Evolutionary conservation across 495 filamentous ascomycete genomes (phyloP).

Genomic region (Daldinia vernicosa): DNA sequence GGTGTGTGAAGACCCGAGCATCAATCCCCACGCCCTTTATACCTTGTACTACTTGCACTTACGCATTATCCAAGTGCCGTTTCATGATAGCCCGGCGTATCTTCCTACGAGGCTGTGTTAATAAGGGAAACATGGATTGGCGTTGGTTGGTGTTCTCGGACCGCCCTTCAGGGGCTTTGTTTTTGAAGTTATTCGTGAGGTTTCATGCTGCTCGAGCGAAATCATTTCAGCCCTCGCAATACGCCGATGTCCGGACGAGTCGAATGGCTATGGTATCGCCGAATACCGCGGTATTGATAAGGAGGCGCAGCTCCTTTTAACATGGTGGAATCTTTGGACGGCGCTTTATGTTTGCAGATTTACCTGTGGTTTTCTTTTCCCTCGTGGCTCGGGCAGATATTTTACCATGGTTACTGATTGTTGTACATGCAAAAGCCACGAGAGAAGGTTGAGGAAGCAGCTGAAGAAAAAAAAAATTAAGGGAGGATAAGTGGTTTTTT

Average conservation of each 20-base stretch:
- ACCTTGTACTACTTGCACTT: slow-evolving; percentile 22
- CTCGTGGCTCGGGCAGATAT: background rate
- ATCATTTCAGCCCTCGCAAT: slow-evolving; percentile 12
- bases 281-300: background rate
- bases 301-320: background rate
- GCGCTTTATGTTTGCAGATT: slow-evolving; percentile 7
- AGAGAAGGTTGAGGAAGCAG: background rate
- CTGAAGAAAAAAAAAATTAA: slow-evolving; percentile 12
- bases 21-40: slow-evolving; percentile 2
- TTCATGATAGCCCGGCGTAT: background rate
- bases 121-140: slow-evolving; percentile 36
- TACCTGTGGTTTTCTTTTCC: background rate
- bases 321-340: background rate
- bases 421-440: background rate
- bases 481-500: slow-evolving; percentile 9
- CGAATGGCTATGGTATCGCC: slow-evolving; percentile 4
- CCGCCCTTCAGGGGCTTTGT: slow-evolving; percentile 5
- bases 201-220: background rate
- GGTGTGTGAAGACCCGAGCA: slow-evolving; percentile 50
- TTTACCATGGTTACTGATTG: background rate
- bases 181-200: slow-evolving; percentile 7
- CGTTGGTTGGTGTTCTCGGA: slow-evolving; percentile 34
- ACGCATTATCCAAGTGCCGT: background rate
- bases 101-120: slow-evolving; percentile 33
- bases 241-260: slow-evolving; percentile 4